Evolutionary conservation across 768 basidiomycete species (phyloP).

Genomic region (Neoboletus magnificus): DNA sequence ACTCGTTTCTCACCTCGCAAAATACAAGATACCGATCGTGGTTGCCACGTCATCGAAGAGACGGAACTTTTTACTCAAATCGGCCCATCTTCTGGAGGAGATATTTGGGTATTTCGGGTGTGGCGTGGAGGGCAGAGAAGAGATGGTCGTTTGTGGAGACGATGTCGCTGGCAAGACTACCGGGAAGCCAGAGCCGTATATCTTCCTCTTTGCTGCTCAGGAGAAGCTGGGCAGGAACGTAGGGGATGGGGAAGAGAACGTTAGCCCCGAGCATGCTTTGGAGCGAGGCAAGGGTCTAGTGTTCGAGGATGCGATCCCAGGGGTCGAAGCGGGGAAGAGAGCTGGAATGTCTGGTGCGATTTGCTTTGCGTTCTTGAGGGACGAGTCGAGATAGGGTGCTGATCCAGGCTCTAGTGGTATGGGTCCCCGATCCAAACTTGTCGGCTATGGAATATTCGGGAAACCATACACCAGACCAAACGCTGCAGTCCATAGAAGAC

Average conservation of each 20-base stretch:
- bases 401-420: conserved; percentile 53
- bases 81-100: conserved; percentile 50
- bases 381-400: neutral
- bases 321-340: conserved; percentile 75
- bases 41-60: conserved; percentile 76
- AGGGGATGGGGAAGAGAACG: conserved; percentile 40
- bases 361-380: neutral
- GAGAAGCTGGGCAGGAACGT: conserved; percentile 55
- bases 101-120: conserved; percentile 45
- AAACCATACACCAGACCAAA: conserved; percentile 55
- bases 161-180: conserved; percentile 52
- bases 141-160: conserved; percentile 68
- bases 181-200: conserved; percentile 82
- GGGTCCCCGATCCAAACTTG: conserved; percentile 79
- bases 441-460: conserved; percentile 47
- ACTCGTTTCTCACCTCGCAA: conserved; percentile 68
- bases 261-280: conserved; percentile 34
- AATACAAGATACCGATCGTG: conserved; percentile 69
- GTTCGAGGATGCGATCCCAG: conserved; percentile 78
- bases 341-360: conserved; percentile 81
- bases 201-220: conserved; percentile 73
- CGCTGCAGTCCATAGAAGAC: conserved; percentile 58
- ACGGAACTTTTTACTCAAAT: conserved; percentile 66
- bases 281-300: conserved; percentile 68
- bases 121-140: conserved; percentile 26